These are phyloP conservation scores for Epicoccum sorghinum DNA, from an alignment of 2,329 filamentous ascomycete genomes.

Conservation along the genomic window DNA sequence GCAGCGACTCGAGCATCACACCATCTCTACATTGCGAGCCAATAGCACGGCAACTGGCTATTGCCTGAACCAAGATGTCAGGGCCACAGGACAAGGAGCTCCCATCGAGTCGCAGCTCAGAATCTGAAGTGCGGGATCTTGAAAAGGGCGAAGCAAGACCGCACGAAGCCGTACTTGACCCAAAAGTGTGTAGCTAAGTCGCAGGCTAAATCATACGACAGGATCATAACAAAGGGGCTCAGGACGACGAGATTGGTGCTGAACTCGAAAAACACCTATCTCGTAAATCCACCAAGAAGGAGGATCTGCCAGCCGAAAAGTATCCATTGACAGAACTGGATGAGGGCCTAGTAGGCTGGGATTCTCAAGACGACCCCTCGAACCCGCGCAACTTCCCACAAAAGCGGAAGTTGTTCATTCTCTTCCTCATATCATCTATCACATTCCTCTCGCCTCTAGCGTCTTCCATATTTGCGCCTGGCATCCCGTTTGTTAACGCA, in stretches of 20 bases:
- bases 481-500: conserved; percentile 35
- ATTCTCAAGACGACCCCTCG: conserved; percentile 38
- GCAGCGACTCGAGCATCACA: neutral
- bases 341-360: conserved; percentile 46
- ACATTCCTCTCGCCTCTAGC: conserved; percentile 45
- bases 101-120: conserved; percentile 33
- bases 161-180: neutral
- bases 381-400: conserved; percentile 44
- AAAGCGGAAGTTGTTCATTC: conserved; percentile 34
- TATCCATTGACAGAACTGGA: conserved; percentile 43
- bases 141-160: conserved; percentile 24
- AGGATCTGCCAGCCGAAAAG: conserved; percentile 32
- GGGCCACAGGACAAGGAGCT: conserved; percentile 19
- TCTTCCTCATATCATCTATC: conserved; percentile 38
- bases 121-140: conserved; percentile 21
- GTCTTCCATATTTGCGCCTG: conserved; percentile 47
- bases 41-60: neutral
- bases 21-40: neutral
- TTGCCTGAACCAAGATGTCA: conserved; percentile 24
- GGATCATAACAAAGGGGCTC: conserved; percentile 11
- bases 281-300: conserved; percentile 38
- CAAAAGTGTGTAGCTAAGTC: neutral
- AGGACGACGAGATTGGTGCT: conserved; percentile 26
- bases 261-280: conserved; percentile 42
- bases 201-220: conserved; percentile 1